A percentile compares a stretch with the other conserved stretches of the same genome.
Conservation (phyloP, 495 filamentous ascomycete genomes). For the Talaromyces adpressus region DNA sequence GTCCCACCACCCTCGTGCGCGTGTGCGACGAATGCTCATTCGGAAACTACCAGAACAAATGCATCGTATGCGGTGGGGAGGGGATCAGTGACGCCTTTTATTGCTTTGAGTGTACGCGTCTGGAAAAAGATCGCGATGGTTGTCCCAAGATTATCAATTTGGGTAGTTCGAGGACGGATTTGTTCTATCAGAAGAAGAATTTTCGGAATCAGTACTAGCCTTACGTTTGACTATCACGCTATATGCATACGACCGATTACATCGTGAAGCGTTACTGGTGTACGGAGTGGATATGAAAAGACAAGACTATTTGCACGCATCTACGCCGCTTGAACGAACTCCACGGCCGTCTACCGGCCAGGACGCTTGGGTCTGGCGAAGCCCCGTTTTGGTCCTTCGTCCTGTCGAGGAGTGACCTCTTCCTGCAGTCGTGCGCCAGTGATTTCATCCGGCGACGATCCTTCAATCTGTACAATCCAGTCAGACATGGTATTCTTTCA, state of each 20-base stretch:
- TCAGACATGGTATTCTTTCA: constrained; percentile 14
- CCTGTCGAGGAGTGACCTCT: constrained; percentile 68
- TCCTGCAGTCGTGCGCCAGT: constrained; percentile 60
- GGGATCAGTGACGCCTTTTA: constrained; percentile 99
- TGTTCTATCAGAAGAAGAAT: constrained; percentile 81
- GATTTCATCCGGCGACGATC: constrained; percentile 69
- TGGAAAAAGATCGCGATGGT: constrained; percentile 96
- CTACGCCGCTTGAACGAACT: too few species aligned
- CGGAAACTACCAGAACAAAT: constrained; percentile 99
- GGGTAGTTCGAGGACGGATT: constrained; percentile 88
- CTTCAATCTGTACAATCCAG: constrained; percentile 48
- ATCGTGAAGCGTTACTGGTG: background rate
- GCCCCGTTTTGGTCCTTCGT: constrained; percentile 52
- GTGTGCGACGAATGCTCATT: constrained; percentile 99
- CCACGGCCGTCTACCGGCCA: too few species aligned
- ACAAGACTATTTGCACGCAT: background rate
- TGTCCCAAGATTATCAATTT: constrained; percentile 99
- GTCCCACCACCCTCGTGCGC: constrained; percentile 90
- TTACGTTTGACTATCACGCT: background rate
- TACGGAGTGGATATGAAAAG: background rate
- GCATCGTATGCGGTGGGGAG: constrained; percentile 96
- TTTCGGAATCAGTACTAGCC: constrained; percentile 57
- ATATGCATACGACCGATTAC: background rate
- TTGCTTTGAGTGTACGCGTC: constrained; percentile 95
- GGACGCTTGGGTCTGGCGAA: constrained; percentile 91